phyloP scores from a whole-genome alignment of 2,329 filamentous ascomycete genomes.

The Pseudogymnoascus sp. region DNA sequence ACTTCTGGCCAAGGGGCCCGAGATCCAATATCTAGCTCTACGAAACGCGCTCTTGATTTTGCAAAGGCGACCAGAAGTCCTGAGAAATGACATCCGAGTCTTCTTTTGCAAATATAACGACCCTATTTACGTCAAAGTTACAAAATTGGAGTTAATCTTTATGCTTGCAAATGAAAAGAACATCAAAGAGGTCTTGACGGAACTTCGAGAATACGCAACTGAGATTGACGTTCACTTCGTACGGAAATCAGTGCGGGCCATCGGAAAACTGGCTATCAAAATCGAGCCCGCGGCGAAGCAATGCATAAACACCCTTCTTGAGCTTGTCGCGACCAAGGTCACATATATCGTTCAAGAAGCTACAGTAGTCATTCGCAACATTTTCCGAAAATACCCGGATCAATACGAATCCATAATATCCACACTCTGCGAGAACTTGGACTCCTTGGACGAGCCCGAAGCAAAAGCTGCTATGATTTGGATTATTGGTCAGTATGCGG shows the following conservation, averaged over 20 bases:
- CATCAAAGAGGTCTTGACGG: slow-evolving; percentile 89
- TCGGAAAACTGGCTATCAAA: slow-evolving; percentile 97
- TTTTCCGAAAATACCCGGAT: slow-evolving; percentile 98
- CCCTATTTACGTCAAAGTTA: slow-evolving; percentile 98
- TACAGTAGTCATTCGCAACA: slow-evolving; percentile 96
- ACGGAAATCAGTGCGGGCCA: slow-evolving; percentile 91
- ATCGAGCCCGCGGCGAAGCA: slow-evolving; percentile 87
- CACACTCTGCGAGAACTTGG: slow-evolving; percentile 89
- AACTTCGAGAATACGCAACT: slow-evolving; percentile 91
- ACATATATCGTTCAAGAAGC: slow-evolving; percentile 99
- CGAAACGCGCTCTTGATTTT: slow-evolving; percentile 90
- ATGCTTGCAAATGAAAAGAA: slow-evolving; percentile 96
- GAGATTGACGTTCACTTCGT: slow-evolving; percentile 99
- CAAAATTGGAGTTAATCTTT: slow-evolving; percentile 96
- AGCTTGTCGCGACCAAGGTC: slow-evolving; percentile 94
- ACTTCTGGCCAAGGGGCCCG: slow-evolving; percentile 86
- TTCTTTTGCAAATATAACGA: slow-evolving; percentile 99
- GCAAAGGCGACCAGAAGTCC: slow-evolving; percentile 83
- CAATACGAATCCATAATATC: slow-evolving; percentile 98
- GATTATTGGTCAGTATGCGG: slow-evolving; percentile 97
- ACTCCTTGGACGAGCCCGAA: slow-evolving; percentile 93
- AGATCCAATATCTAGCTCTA: slow-evolving; percentile 95
- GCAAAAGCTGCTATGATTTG: slow-evolving; percentile 98
- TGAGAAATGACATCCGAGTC: slow-evolving; percentile 93
- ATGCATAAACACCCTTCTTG: slow-evolving; percentile 87